Base-by-base conservation (phyloP, 768 basidiomycete species). In the Boletus vermiculosoides region DNA sequence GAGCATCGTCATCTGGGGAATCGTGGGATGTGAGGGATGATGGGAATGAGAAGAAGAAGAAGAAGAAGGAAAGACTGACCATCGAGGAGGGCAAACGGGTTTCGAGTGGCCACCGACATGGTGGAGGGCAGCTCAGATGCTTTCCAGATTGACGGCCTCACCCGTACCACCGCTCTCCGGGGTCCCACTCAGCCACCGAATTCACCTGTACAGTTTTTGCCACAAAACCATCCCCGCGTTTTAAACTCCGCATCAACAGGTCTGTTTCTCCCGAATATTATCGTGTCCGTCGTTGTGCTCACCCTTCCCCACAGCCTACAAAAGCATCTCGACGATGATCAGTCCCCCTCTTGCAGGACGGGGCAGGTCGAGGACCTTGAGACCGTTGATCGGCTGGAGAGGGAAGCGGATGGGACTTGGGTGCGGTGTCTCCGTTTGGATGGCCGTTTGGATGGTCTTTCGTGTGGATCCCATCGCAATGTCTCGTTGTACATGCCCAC, bases 301-400 rank as follows among this genome's bases (percentile, higher is more conserved):
- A 66, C 33, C 30, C 11, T 5, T 3, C 1, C 13, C 4, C 1
- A 18, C 60, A 90, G 88, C 83, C 81, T 69, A 76, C 69, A 11
- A 83, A 92, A 92, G 90, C 90, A 92, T 92, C 90, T 91, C 86
- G 81, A 85, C 80, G 87, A 92, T 66, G 89, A 84, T 75, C 77
- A 75, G 84, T 81, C 83, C 87, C 82, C 89, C 82, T 71, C 44
- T 71, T 47, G 61, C 61, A 75, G 84, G 88, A 87, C 76, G 83
- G 83, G 66, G 86, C 76, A 79, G 83, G 78, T 88, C 86, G 80
- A 90, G 81, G 90, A 92, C 83, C 77, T 83, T 78, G 90, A 87
- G 90, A 92, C 87, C 90, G 90, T 92, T 85, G 81, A 68, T 75
- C 74, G 78, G 86, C 87, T 89, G 90, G 83, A 90, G 90, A 92